A percentile compares a stretch with the other conserved stretches of the same genome.
These are phyloP conservation scores for Phytophthora sansomeana DNA, from an alignment of 352 stramenopile genomes.

Conservation along the genomic window DNA sequence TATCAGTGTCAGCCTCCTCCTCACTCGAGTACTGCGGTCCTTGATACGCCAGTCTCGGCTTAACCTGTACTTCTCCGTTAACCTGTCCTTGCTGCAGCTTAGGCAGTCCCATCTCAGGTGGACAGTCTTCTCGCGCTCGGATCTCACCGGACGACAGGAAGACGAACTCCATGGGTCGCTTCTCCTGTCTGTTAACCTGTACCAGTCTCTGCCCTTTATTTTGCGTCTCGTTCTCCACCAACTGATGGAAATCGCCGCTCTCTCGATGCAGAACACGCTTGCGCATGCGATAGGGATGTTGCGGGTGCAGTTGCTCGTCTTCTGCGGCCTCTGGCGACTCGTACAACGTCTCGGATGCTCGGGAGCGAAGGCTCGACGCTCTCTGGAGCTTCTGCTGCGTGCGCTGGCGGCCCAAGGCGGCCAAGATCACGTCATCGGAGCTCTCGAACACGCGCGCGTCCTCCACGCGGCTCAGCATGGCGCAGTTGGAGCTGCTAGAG, in stretches of 20 bases:
- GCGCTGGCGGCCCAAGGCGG: conserved; percentile 5
- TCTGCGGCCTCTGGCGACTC: conserved; percentile 12
- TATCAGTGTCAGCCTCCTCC: conserved; percentile 11
- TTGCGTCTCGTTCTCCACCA: not conserved
- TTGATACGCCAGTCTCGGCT: conserved; percentile 14
- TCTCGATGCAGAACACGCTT: conserved; percentile 35
- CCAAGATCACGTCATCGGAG: conserved; percentile 68
- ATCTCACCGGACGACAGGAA: conserved; percentile 73
- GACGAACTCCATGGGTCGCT: conserved; percentile 66
- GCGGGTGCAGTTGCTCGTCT: conserved; percentile 44
- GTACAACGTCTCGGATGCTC: not conserved
- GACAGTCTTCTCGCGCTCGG: conserved; percentile 60
- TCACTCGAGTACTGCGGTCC: not conserved
- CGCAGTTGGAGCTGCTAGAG: not conserved
- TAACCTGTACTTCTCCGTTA: conserved; percentile 1
- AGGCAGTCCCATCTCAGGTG: conserved; percentile 51
- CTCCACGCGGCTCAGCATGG: conserved; percentile 66
- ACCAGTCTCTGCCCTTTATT: not conserved
- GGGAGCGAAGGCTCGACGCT: not conserved
- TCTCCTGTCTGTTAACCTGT: conserved; percentile 2
- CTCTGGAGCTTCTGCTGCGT: conserved; percentile 13
- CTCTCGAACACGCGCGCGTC: conserved; percentile 71
- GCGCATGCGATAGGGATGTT: conserved; percentile 52
- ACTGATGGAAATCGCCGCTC: conserved; percentile 11
- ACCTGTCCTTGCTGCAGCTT: conserved; percentile 12